phyloP scores from a whole-genome alignment of 371 early-diverging fungal genomes.

The Conidiobolus incongruus region DNA sequence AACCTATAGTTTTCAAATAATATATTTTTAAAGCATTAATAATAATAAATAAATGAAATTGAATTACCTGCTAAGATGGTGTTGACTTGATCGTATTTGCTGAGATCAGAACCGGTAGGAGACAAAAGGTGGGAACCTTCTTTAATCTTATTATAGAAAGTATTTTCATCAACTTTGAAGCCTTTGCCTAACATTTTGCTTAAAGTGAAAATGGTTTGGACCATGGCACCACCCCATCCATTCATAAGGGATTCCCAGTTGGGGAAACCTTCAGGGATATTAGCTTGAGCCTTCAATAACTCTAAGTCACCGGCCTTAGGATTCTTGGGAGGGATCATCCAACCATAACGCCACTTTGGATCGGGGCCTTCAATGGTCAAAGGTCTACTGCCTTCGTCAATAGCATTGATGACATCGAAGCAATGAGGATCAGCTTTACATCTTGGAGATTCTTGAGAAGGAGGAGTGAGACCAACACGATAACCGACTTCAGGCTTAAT shows the following conservation, averaged over 20 bases:
- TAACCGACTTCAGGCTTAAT: constrained; percentile 25
- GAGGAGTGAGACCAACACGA: constrained; percentile 44
- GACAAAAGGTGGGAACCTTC: constrained; percentile 43
- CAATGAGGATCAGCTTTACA: constrained; percentile 34
- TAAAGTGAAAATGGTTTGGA: constrained; percentile 19
- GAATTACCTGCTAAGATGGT: constrained; percentile 31
- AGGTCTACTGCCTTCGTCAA: constrained; percentile 12
- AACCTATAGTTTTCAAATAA: constrained; percentile 7
- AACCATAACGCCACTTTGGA: constrained; percentile 49
- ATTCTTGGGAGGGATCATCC: constrained; percentile 19
- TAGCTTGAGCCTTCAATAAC: constrained; percentile 28
- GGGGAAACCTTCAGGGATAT: constrained; percentile 27
- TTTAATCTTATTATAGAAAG: constrained; percentile 20
- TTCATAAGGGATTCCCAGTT: constrained; percentile 29
- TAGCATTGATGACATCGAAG: constrained; percentile 16
- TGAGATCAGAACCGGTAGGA: constrained; percentile 37
- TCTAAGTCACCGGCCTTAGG: constrained; percentile 26
- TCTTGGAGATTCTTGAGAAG: constrained; percentile 31
- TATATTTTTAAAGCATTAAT: neutral
- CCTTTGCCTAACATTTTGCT: constrained; percentile 37
- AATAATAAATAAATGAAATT: neutral
- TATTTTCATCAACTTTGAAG: constrained; percentile 19
- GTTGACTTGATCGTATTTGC: constrained; percentile 24
- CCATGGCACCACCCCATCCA: constrained; percentile 30
- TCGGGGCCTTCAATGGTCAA: constrained; percentile 19